Conservation (phyloP, 495 filamentous ascomycete species). For the Annulohypoxylon maeteangense region DNA sequence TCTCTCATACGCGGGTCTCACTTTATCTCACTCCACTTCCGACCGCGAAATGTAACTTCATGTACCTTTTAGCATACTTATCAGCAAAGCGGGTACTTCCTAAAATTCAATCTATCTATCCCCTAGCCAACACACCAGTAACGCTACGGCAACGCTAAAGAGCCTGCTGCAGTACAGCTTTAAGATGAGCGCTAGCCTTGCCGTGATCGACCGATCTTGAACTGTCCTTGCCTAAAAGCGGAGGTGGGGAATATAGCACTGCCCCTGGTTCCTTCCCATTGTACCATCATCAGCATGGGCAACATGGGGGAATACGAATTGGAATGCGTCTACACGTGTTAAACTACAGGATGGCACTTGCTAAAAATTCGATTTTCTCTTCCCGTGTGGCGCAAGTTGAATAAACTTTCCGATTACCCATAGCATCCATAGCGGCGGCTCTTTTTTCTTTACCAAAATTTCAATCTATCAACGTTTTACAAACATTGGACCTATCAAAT, state of each 20-base stretch:
- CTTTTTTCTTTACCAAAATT: not conserved
- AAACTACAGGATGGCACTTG: slow-evolving; percentile 12
- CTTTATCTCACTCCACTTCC: not conserved
- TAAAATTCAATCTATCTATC: slow-evolving; percentile 18
- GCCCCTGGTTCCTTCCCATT: slow-evolving; percentile 9
- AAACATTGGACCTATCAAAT: not conserved
- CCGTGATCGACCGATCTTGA: slow-evolving; percentile 38
- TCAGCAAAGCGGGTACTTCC: slow-evolving; percentile 23
- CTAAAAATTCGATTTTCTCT: not conserved
- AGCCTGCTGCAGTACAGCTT: slow-evolving; percentile 23
- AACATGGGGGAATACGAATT: slow-evolving; percentile 46
- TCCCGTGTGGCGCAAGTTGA: not conserved
- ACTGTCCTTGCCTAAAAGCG: slow-evolving; percentile 39
- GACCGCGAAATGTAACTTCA: not conserved
- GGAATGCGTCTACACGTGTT: slow-evolving; percentile 31
- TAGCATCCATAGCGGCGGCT: no score
- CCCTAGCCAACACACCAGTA: slow-evolving; percentile 27
- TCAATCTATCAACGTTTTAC: not conserved
- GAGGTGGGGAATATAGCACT: slow-evolving; percentile 39
- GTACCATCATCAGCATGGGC: slow-evolving; percentile 35
- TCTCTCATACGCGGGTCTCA: not conserved
- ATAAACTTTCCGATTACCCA: slow-evolving; percentile 1
- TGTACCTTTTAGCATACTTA: slow-evolving; percentile 3
- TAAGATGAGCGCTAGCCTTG: slow-evolving; percentile 26
- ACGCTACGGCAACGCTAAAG: slow-evolving; percentile 20